phyloP scores from a whole-genome alignment of 2,329 filamentous ascomycete genomes.

The Fusarium subglutinans region DNA sequence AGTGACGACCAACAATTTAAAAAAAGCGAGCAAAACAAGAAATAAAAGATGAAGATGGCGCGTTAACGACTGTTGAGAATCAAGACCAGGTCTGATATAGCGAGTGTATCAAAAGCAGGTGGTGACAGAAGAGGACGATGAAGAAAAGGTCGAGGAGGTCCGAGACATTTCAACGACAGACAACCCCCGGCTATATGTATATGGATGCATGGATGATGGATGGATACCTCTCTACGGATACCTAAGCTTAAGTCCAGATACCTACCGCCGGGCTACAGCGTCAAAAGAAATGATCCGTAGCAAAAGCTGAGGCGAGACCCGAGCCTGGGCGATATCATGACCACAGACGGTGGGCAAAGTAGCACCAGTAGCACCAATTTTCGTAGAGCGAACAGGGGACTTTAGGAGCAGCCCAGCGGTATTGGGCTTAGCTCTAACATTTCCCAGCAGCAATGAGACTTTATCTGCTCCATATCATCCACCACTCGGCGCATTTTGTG shows the following conservation, averaged over 20 bases:
- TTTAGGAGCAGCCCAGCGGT: conserved; percentile 23
- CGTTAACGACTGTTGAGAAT: conserved; percentile 22
- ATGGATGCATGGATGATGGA: neutral
- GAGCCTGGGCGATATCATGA: conserved; percentile 42
- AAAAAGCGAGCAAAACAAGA: neutral
- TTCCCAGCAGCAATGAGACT: conserved; percentile 24
- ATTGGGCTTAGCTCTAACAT: conserved; percentile 37
- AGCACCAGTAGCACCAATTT: conserved; percentile 29
- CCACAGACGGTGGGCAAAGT: conserved; percentile 21
- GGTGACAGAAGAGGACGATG: conserved; percentile 10
- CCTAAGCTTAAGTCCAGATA: neutral
- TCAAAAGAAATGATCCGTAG: conserved; percentile 39
- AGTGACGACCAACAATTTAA: neutral
- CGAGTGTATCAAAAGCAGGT: conserved; percentile 30
- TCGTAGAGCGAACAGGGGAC: conserved; percentile 22
- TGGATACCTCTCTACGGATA: neutral
- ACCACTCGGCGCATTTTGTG: conserved; percentile 38
- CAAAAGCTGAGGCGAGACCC: conserved; percentile 36
- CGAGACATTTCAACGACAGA: conserved; percentile 22
- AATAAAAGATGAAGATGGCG: neutral
- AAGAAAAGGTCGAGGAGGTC: conserved; percentile 21
- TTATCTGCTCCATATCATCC: conserved; percentile 31
- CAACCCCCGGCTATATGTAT: neutral
- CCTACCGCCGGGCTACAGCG: conserved; percentile 13
- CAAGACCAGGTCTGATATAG: conserved; percentile 14